Conservation (phyloP, 306 rosid genomes). For the Begonia fuchsioides region DNA sequence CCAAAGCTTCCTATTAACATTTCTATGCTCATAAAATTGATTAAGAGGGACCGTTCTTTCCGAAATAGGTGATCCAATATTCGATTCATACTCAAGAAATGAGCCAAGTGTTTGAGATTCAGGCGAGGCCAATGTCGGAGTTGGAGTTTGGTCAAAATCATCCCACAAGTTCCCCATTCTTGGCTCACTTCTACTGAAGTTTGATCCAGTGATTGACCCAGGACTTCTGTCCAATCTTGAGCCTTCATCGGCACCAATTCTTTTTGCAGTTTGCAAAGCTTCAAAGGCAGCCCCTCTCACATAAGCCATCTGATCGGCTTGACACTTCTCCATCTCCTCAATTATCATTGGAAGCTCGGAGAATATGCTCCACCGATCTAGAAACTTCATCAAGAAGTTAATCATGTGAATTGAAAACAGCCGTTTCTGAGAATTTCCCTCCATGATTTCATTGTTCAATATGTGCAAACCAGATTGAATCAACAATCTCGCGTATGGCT, state of each 20-base stretch:
- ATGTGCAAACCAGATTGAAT: constrained; percentile 50
- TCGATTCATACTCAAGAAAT: constrained; percentile 45
- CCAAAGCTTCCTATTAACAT: constrained; percentile 69
- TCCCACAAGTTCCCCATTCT: constrained; percentile 26
- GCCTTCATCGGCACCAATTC: constrained; percentile 20
- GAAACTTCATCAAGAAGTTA: constrained; percentile 57
- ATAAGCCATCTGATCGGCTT: constrained; percentile 59
- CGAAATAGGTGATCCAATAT: constrained; percentile 43
- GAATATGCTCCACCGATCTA: constrained; percentile 61
- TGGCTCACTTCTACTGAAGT: constrained; percentile 32
- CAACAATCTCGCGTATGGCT: constrained; percentile 75
- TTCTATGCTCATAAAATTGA: constrained; percentile 23
- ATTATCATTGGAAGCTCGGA: constrained; percentile 56
- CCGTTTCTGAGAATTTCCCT: constrained; percentile 66
- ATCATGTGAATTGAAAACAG: constrained; percentile 67
- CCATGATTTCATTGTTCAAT: constrained; percentile 32
- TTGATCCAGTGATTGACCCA: constrained; percentile 51
- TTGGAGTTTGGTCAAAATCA: constrained; percentile 29
- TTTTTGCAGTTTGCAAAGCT: constrained; percentile 71
- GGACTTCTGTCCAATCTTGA: constrained; percentile 31
- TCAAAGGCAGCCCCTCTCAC: constrained; percentile 80
- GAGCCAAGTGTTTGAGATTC: constrained; percentile 53
- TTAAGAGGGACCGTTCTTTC: constrained; percentile 20
- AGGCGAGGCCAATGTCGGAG: constrained; percentile 32
- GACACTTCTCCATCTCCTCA: constrained; percentile 74